phyloP scores from a whole-genome alignment of 768 basidiomycete species.

The Tylopilus vinaceipallidus region DNA sequence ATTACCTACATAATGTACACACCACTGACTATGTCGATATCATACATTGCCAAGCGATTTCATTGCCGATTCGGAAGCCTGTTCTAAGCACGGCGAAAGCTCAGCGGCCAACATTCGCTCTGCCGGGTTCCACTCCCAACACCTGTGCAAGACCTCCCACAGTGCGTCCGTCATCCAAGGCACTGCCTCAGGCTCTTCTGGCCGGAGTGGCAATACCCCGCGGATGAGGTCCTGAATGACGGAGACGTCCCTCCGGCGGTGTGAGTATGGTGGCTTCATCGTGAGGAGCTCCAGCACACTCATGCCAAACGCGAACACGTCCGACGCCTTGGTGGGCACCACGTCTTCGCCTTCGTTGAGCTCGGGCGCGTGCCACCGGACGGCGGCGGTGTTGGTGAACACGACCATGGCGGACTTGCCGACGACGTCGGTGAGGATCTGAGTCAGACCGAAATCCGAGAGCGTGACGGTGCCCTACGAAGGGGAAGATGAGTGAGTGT shows the following conservation, averaged over 20 bases:
- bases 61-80: not conserved
- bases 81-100: slow-evolving; percentile 24
- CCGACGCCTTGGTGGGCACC: slow-evolving; percentile 46
- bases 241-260: slow-evolving; percentile 47
- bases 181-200: slow-evolving; percentile 32
- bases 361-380: slow-evolving; percentile 64
- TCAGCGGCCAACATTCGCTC: slow-evolving; percentile 42
- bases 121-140: slow-evolving; percentile 43
- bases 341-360: slow-evolving; percentile 44
- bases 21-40: not conserved
- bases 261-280: slow-evolving; percentile 46
- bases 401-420: slow-evolving; percentile 46
- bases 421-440: slow-evolving; percentile 56
- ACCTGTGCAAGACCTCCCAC: slow-evolving; percentile 45
- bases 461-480: slow-evolving; percentile 52
- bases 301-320: slow-evolving; percentile 62
- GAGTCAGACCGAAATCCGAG: slow-evolving; percentile 65
- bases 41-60: not conserved
- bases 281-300: slow-evolving; percentile 58
- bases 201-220: slow-evolving; percentile 42
- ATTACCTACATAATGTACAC: slow-evolving; percentile 4
- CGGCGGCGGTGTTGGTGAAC: slow-evolving; percentile 44
- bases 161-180: slow-evolving; percentile 45
- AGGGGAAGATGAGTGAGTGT: not conserved
- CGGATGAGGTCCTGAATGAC: slow-evolving; percentile 47